A percentile compares a stretch with the other conserved stretches of the same genome.
These are phyloP conservation scores for Fraxinus sp. DNA, from an alignment of 305 asterid genomes.

Conservation along the genomic window DNA sequence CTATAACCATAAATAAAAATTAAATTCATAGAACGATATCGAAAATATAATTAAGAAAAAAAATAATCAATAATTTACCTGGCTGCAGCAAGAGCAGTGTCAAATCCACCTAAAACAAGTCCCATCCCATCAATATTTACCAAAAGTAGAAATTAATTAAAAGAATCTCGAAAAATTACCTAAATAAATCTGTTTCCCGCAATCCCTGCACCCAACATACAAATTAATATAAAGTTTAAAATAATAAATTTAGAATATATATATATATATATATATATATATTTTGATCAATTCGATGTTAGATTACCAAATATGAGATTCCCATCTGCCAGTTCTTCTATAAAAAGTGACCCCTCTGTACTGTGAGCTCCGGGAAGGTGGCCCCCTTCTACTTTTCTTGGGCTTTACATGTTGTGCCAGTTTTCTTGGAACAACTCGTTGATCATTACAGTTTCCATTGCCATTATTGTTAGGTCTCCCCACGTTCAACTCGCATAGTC, in stretches of 20 bases:
- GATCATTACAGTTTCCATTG: constrained; percentile 20
- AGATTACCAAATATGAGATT: constrained; percentile 68
- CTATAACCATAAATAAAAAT: constrained; percentile 29
- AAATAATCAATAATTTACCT: constrained; percentile 32
- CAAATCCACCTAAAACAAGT: constrained; percentile 65
- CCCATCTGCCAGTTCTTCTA: constrained; percentile 91
- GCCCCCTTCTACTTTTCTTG: constrained; percentile 77
- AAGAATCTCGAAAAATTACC: constrained; percentile 39
- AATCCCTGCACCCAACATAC: constrained; percentile 60
- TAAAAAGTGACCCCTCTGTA: constrained; percentile 86
- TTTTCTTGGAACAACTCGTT: constrained; percentile 4
- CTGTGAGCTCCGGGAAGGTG: constrained; percentile 80
- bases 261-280: too few relatives aligned
- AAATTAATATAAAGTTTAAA: not conserved
- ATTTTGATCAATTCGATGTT: not conserved
- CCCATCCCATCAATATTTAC: constrained; percentile 25
- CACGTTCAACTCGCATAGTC: constrained; percentile 28
- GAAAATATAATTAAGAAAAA: not conserved
- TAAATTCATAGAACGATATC: not conserved
- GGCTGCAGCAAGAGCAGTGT: constrained; percentile 67
- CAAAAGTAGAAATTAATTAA: constrained; percentile 4
- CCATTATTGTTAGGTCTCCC: constrained; percentile 22
- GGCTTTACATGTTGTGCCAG: constrained; percentile 32
- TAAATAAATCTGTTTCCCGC: constrained; percentile 84
- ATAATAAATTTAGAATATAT: not conserved